Base-by-base conservation (phyloP, 805 yeast genomes). In the Nakazawaea ambrosiae region DNA sequence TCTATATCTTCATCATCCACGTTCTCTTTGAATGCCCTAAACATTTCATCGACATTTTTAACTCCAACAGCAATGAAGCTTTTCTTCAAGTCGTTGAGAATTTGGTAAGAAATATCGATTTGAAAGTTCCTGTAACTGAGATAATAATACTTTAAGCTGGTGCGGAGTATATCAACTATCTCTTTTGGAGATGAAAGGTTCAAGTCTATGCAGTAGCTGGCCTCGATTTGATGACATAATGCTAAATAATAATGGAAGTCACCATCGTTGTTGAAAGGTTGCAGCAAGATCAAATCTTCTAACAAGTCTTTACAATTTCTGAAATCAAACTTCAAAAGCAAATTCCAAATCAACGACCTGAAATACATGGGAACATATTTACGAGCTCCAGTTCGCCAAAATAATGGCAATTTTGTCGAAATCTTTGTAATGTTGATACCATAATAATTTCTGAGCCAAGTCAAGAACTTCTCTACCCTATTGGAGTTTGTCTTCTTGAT, bases 241-340 rank as follows among this genome's bases (percentile, higher is more conserved):
- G 40, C 64, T 34, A 51, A 34, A 25, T 68, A 43, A 45, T 60
- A 70, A 31, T 55, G 55, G 20, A 67, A 52, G n/a, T 49, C 52
- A 2, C 73, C 72, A 35, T 70, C 73, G 4, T 43, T 44, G 31
- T 51, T 54, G 43, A 55, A 69, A 1, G 77, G 76, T 6, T 68
- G 68, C 34, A 57, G 57, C 36, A 69, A 55, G 18, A 61, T 40
- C 25, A 70, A 44, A 29, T 62, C 63, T 16, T 60, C 63, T 12
- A 66, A 45, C 12, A 51, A 47, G 20, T 60, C 66, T 24, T 53
- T 54, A 19, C 68, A 56, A 27, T 48, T 53, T 4, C 50, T 44
- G 37, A 57, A 63, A 11, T 62, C 58, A 4, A 65, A 63, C 20
- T 58, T 53, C 1, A 57, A 44, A 16, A 71, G 44, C 18, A 65